phyloP scores from a whole-genome alignment of 2,329 filamentous ascomycete genomes.

The Hypoxylon sp. region DNA sequence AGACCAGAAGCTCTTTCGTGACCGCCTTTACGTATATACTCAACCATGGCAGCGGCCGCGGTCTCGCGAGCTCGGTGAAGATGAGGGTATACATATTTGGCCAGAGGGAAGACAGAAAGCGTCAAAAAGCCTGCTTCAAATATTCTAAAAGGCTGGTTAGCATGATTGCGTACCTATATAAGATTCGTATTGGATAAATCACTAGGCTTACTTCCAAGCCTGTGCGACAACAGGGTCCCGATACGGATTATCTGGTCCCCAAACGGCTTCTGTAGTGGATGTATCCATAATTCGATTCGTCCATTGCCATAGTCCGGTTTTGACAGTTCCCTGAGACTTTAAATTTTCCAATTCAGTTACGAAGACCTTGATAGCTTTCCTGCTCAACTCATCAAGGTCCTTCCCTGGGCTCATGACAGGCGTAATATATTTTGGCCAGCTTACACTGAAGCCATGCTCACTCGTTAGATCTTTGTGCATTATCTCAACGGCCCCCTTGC shows the following conservation, averaged over 20 bases:
- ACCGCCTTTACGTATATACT: constrained; percentile 47
- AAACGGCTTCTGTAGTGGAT: neutral
- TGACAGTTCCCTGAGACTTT: neutral
- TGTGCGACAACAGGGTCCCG: neutral
- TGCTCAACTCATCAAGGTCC: neutral
- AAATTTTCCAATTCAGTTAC: neutral
- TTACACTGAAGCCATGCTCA: neutral
- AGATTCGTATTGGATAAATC: neutral
- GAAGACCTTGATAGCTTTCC: neutral
- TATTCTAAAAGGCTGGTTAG: neutral
- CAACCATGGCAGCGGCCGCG: constrained; percentile 4
- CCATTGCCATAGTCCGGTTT: neutral
- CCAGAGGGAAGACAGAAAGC: neutral
- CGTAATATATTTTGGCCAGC: neutral
- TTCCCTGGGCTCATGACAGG: neutral
- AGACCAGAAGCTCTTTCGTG: constrained; percentile 48
- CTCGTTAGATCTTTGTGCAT: neutral
- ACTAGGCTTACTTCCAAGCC: neutral
- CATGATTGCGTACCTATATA: neutral
- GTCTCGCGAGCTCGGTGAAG: neutral
- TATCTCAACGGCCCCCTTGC: neutral
- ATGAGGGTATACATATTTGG: neutral
- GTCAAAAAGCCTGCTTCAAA: neutral
- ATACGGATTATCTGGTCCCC: neutral
- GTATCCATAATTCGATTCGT: neutral